Evolutionary conservation across 805 yeast genomes (phyloP).

Genomic region (Pichia ethanolica): DNA sequence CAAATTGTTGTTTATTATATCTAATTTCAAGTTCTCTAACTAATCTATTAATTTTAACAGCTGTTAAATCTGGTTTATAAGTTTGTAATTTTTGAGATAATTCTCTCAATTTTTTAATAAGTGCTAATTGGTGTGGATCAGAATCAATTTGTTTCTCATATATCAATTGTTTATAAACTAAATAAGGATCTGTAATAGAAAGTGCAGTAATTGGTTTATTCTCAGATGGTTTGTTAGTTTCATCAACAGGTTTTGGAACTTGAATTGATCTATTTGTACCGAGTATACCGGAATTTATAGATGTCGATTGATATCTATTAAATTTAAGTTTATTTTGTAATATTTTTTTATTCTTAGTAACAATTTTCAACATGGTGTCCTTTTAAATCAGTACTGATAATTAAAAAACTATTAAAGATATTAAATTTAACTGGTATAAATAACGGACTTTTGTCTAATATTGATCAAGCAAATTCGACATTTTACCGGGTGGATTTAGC

Average conservation of each 20-base stretch:
- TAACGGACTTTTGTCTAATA: no score
- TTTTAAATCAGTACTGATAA: no score
- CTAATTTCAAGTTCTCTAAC: constrained; percentile 29
- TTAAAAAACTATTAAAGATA: no score
- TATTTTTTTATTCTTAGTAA: neutral
- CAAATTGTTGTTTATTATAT: constrained; percentile 11
- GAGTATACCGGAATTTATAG: neutral
- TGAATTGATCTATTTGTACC: constrained; percentile 6
- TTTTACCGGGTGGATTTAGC: no score
- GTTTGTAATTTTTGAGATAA: constrained; percentile 56
- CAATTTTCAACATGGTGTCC: neutral
- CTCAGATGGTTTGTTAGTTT: neutral
- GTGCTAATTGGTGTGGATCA: constrained; percentile 51
- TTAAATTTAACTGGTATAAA: no score
- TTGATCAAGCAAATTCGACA: no score
- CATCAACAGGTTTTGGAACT: neutral
- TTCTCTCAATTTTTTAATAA: constrained; percentile 58
- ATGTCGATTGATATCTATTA: neutral
- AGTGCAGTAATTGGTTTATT: neutral
- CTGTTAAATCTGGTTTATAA: constrained; percentile 48
- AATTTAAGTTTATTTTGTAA: neutral
- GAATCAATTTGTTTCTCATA: constrained; percentile 41
- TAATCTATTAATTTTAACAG: constrained; percentile 34
- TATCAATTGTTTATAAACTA: constrained; percentile 48
- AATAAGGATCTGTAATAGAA: constrained; percentile 50